These are phyloP conservation scores for Lipomyces yamanashiensis DNA, from an alignment of 805 yeast species.

Conservation along the genomic window DNA sequence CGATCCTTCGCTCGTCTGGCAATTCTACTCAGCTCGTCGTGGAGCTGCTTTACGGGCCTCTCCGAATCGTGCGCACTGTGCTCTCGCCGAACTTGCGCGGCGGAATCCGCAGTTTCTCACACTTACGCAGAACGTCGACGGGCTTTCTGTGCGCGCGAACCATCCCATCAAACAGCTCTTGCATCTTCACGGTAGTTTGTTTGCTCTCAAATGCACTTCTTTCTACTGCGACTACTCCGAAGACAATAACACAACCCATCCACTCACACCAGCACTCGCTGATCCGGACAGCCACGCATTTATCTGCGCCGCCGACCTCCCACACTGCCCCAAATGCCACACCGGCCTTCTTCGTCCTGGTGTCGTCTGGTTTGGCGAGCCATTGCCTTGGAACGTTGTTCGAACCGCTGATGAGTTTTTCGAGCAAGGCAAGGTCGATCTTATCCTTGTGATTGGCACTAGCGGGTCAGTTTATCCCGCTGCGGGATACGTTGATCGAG, in stretches of 20 bases:
- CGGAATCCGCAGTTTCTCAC: slow-evolving; percentile 57
- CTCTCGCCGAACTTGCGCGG: slow-evolving; percentile 66
- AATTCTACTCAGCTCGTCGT: slow-evolving; percentile 72
- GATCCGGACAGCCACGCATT: slow-evolving; percentile 49
- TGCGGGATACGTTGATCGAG: slow-evolving; percentile 84
- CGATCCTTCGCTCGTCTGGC: slow-evolving; percentile 91
- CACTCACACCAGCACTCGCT: slow-evolving; percentile 61
- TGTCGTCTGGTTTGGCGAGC: slow-evolving; percentile 95
- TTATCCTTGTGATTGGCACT: slow-evolving; percentile 83
- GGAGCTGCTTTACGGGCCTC: slow-evolving; percentile 63
- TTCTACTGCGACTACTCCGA: slow-evolving; percentile 71
- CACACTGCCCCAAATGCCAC: slow-evolving; percentile 77
- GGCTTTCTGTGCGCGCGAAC: slow-evolving; percentile 60
- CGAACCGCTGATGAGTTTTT: slow-evolving; percentile 74
- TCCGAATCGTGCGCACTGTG: slow-evolving; percentile 77
- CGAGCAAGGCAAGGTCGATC: slow-evolving; percentile 60
- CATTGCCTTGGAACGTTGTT: slow-evolving; percentile 66
- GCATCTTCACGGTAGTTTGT: slow-evolving; percentile 81
- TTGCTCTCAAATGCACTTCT: slow-evolving; percentile 73
- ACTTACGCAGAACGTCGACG: slow-evolving; percentile 81
- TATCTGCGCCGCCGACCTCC: slow-evolving; percentile 59
- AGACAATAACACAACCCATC: slow-evolving; percentile 57
- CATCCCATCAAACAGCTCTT: slow-evolving; percentile 59
- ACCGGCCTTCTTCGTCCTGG: slow-evolving; percentile 78
- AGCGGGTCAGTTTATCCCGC: slow-evolving; percentile 91